Evolutionary conservation across 176 grass and related monocot genomes (phyloP).

Genomic region (Triticum urartu): DNA sequence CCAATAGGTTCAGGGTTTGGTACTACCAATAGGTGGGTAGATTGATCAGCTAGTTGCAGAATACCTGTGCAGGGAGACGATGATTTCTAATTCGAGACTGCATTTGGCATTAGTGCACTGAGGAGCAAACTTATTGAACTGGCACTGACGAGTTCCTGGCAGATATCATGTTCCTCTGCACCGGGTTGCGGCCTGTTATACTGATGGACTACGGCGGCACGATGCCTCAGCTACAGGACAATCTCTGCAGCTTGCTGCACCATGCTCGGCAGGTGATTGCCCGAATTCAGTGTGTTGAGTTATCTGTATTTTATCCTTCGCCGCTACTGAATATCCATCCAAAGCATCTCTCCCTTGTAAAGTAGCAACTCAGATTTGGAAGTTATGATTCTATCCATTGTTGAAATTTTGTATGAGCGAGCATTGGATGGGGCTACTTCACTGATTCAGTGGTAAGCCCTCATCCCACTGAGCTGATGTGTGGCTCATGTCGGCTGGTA

Average conservation of each 20-base stretch:
- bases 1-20: background rate
- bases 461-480: background rate
- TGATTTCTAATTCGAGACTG: no score
- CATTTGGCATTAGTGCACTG: background rate
- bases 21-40: background rate
- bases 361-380: background rate
- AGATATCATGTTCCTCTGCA: constrained; percentile 69
- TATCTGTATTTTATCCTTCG: background rate
- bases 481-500: background rate
- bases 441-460: background rate
- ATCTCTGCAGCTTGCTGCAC: constrained; percentile 46
- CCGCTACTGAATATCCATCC: background rate
- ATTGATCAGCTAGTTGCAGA: no score
- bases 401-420: background rate
- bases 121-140: background rate
- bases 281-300: background rate
- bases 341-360: background rate
- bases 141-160: background rate
- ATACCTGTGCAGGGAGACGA: no score
- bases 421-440: background rate
- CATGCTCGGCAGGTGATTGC: constrained; percentile 48
- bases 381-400: background rate
- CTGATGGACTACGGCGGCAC: constrained; percentile 68
- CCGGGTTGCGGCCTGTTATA: constrained; percentile 47
- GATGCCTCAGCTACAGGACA: constrained; percentile 64